Conservation (phyloP, 352 stramenopile genomes). For the Paralagenidium karlingii region DNA sequence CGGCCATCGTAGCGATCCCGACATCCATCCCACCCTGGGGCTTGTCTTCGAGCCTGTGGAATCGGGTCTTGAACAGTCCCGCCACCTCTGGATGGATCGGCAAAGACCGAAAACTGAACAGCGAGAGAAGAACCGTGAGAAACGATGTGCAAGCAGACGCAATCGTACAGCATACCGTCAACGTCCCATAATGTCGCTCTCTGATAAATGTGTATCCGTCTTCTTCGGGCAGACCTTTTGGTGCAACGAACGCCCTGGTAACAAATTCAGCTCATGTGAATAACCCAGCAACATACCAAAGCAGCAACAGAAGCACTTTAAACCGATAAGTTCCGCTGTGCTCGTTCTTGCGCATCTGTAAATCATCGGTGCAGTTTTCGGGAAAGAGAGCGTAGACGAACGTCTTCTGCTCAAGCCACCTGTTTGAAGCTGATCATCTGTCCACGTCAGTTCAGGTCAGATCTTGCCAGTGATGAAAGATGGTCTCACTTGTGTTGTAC, state of each 20-base stretch:
- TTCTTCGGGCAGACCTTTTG: constrained; percentile 9
- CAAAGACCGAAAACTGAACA: constrained; percentile 67
- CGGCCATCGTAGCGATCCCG: constrained; percentile 71
- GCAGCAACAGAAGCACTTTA: background rate
- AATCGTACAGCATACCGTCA: constrained; percentile 19
- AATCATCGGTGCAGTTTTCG: constrained; percentile 84
- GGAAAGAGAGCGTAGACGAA: constrained; percentile 90
- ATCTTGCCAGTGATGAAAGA: background rate
- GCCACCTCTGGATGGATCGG: constrained; percentile 84
- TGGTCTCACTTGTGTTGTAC: constrained; percentile 82
- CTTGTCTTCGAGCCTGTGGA: constrained; percentile 77
- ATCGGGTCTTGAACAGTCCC: constrained; percentile 41
- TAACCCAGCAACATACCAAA: too few species aligned
- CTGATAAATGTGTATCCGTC: constrained; percentile 56
- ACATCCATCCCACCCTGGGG: constrained; percentile 93
- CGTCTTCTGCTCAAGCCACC: constrained; percentile 82
- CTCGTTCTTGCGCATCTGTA: constrained; percentile 31
- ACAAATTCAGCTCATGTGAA: too few species aligned
- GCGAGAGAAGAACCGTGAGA: background rate
- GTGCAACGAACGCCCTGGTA: constrained; percentile 24
- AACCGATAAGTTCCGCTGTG: constrained; percentile 74
- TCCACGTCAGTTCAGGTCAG: background rate
- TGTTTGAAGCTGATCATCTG: constrained; percentile 25
- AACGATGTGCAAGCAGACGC: background rate
- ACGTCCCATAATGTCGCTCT: constrained; percentile 57